Percentiles rank a stretch among this genome's conserved stretches.
phyloP scores from a whole-genome alignment of 2,329 filamentous ascomycete genomes.

The Colletotrichum gigasporum region DNA sequence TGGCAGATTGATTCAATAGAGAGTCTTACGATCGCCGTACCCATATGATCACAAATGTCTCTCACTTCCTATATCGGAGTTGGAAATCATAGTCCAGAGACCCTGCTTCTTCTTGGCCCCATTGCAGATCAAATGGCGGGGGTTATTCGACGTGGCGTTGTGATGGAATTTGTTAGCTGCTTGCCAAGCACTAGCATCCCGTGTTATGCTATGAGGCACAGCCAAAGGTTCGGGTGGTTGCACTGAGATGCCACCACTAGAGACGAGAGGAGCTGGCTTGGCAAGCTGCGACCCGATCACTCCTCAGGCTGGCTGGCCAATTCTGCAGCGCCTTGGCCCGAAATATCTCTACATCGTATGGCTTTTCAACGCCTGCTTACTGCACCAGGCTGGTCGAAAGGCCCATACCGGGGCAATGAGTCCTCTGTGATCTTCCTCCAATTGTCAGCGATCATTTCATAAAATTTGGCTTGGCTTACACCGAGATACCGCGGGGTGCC shows the following conservation, averaged over 20 bases:
- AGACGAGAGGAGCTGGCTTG: background rate
- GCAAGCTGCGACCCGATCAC: background rate
- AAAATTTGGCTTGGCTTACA: too few species aligned
- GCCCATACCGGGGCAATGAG: too few species aligned
- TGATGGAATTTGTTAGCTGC: background rate
- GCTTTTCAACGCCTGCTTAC: background rate
- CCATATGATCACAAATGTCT: too few species aligned
- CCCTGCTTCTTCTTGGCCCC: background rate
- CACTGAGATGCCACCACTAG: conserved; percentile 13
- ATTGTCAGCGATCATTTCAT: too few species aligned
- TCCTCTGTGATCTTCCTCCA: too few species aligned
- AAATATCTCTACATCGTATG: background rate
- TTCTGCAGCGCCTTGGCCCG: background rate
- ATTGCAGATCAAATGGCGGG: background rate
- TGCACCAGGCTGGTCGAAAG: background rate
- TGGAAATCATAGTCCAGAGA: background rate
- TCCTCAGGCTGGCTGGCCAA: background rate
- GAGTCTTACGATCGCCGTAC: too few species aligned
- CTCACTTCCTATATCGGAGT: background rate
- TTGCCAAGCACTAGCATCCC: background rate
- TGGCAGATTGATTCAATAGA: too few species aligned
- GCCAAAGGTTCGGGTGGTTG: background rate
- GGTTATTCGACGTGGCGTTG: background rate
- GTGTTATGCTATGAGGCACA: background rate
- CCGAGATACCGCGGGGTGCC: too few species aligned